phyloP scores from a whole-genome alignment of 345 rosid species.

The Brassica rapa region DNA sequence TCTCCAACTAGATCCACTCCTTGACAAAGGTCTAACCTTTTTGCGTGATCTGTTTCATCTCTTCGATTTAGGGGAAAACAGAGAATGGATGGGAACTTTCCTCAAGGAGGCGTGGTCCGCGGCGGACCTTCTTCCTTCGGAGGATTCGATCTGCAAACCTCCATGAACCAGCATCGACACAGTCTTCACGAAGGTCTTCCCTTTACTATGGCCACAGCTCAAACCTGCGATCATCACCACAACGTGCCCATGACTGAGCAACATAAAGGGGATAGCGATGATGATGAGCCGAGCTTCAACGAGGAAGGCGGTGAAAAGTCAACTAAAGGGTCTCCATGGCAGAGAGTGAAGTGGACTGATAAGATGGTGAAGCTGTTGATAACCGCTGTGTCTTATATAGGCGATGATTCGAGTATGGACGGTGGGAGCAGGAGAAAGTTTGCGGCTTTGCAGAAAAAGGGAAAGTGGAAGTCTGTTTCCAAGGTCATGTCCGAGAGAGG shows the following conservation, averaged over 20 bases:
- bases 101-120: constrained; percentile 52
- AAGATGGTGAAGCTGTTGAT: constrained; percentile 90
- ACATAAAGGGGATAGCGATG: constrained; percentile 71
- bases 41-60: constrained; percentile 7
- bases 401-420: constrained; percentile 65
- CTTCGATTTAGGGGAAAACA: neutral
- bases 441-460: constrained; percentile 78
- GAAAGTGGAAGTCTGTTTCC: constrained; percentile 89
- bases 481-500: constrained; percentile 90
- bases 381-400: constrained; percentile 83
- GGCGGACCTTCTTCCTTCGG: neutral
- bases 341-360: constrained; percentile 93
- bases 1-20: neutral
- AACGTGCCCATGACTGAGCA: constrained; percentile 47
- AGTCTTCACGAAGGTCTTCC: constrained; percentile 67
- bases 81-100: constrained; percentile 67
- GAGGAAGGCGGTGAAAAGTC: constrained; percentile 62
- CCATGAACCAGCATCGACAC: constrained; percentile 5
- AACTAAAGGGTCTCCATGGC: constrained; percentile 81
- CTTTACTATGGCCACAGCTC: constrained; percentile 65
- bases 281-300: constrained; percentile 74
- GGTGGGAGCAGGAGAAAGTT: constrained; percentile 67
- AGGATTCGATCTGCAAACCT: neutral
- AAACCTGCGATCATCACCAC: constrained; percentile 50
- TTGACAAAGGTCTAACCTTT: constrained; percentile 9